These are phyloP conservation scores for Dioscorea alata DNA, from an alignment of 106 monocot genomes.

Conservation along the genomic window DNA sequence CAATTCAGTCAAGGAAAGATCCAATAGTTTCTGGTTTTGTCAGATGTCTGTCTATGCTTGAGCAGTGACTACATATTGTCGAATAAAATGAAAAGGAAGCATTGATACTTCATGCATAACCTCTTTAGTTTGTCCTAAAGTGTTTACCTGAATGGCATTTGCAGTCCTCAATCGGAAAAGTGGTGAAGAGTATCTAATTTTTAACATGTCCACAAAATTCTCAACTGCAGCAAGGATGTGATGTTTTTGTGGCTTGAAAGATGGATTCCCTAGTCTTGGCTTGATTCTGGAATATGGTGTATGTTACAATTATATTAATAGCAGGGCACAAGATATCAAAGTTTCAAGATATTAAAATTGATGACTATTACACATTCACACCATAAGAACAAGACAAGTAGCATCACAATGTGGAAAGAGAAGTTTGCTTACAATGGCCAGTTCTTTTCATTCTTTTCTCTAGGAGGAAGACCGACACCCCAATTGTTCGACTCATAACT, in stretches of 20 bases:
- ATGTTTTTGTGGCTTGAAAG: constrained; percentile 60
- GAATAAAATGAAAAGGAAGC: no score
- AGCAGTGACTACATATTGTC: no score
- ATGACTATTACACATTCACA: no score
- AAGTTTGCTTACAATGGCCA: constrained; percentile 64
- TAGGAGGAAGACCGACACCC: constrained; percentile 90
- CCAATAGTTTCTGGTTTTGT: no score
- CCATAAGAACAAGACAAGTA: no score
- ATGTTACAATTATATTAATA: not conserved
- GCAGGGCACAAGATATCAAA: not conserved
- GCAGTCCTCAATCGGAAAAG: constrained; percentile 68
- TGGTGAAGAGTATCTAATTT: constrained; percentile 84
- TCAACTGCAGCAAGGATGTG: constrained; percentile 64
- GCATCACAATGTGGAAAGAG: not conserved
- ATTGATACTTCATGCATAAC: no score
- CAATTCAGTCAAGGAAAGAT: no score
- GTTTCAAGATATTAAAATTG: no score
- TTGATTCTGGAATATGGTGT: constrained; percentile 37
- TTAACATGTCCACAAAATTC: constrained; percentile 58
- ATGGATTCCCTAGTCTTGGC: constrained; percentile 64
- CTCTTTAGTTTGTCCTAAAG: not conserved
- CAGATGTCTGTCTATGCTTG: no score
- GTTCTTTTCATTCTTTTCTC: constrained; percentile 77
- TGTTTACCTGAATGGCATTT: constrained; percentile 64
- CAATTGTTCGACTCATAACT: constrained; percentile 84